A percentile compares a stretch with the other conserved stretches of the same genome.
These are phyloP conservation scores for Talaromyces sp. DNA, from an alignment of 2,329 filamentous ascomycete genomes.

Conservation along the genomic window DNA sequence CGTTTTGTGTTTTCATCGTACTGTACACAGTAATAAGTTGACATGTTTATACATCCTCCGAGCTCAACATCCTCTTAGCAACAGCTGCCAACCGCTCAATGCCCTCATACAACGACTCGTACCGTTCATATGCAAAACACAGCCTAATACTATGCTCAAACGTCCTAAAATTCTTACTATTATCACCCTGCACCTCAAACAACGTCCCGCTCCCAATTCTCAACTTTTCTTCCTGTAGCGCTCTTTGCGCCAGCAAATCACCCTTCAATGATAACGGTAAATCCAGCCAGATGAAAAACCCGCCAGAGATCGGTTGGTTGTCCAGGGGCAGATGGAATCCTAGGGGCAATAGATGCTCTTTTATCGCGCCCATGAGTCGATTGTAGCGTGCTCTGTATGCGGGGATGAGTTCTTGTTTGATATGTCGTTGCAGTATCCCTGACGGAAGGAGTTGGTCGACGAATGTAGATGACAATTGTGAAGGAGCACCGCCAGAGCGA, in stretches of 20 bases:
- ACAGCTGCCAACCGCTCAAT: conserved; percentile 57
- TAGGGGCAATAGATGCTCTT: conserved; percentile 58
- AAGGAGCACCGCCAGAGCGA: conserved; percentile 58
- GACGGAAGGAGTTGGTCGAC: conserved; percentile 54
- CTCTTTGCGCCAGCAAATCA: conserved; percentile 55
- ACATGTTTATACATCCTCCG: background rate
- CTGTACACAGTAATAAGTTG: background rate
- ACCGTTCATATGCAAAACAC: conserved; percentile 71
- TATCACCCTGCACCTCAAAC: conserved; percentile 64
- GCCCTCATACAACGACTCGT: conserved; percentile 63
- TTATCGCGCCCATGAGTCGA: conserved; percentile 58
- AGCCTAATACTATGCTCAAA: conserved; percentile 63
- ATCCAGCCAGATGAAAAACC: conserved; percentile 81
- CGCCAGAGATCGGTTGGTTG: conserved; percentile 58
- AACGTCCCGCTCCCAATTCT: conserved; percentile 65
- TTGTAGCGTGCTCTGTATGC: conserved; percentile 54
- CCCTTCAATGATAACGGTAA: conserved; percentile 57
- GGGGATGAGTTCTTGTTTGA: conserved; percentile 53
- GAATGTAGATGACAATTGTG: conserved; percentile 57
- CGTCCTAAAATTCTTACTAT: conserved; percentile 45
- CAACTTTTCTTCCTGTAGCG: conserved; percentile 62
- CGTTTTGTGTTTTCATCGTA: background rate
- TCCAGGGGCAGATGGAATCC: conserved; percentile 48
- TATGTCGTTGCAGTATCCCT: conserved; percentile 52
- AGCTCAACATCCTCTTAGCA: conserved; percentile 2